phyloP scores from a whole-genome alignment of 192 early-diverging fungal genomes.

The Thoreauomyces humboldtii region DNA sequence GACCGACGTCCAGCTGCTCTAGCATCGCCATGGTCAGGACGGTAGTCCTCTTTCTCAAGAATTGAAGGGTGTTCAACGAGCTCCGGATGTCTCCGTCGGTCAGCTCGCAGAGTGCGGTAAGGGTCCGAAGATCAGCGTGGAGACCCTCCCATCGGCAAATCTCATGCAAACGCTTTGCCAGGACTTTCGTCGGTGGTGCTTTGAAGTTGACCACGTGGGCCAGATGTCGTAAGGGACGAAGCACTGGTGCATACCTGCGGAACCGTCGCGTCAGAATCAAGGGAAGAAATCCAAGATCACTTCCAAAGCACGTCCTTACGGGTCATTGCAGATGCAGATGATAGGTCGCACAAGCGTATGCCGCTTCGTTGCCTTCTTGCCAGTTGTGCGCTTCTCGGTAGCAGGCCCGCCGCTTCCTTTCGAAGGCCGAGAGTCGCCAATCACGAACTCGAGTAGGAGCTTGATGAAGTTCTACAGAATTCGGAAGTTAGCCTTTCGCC shows the following conservation, averaged over 20 bases:
- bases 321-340: slow-evolving; percentile 98
- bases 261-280: not conserved
- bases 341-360: slow-evolving; percentile 76
- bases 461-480: slow-evolving; percentile 78
- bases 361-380: slow-evolving; percentile 27
- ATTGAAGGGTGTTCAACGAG: slow-evolving; percentile 86
- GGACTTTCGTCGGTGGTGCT: slow-evolving; percentile 52
- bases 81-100: slow-evolving; percentile 85
- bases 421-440: slow-evolving; percentile 1
- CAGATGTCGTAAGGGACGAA: slow-evolving; percentile 79
- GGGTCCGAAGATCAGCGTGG: slow-evolving; percentile 66
- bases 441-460: slow-evolving; percentile 64
- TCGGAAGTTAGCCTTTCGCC: not conserved
- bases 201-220: slow-evolving; percentile 72
- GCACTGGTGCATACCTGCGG: slow-evolving; percentile 76
- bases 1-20: slow-evolving; percentile 47
- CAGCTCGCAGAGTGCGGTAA: slow-evolving; percentile 72
- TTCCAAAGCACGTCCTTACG: slow-evolving; percentile 33
- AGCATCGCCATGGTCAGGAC: slow-evolving; percentile 39
- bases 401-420: not conserved
- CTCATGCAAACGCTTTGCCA: slow-evolving; percentile 74
- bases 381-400: not conserved
- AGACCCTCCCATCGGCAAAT: slow-evolving; percentile 80
- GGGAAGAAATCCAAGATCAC: not conserved
- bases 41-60: slow-evolving; percentile 24